phyloP scores from a whole-genome alignment of 805 yeast genomes.

The Phaffomyces antillensis region DNA sequence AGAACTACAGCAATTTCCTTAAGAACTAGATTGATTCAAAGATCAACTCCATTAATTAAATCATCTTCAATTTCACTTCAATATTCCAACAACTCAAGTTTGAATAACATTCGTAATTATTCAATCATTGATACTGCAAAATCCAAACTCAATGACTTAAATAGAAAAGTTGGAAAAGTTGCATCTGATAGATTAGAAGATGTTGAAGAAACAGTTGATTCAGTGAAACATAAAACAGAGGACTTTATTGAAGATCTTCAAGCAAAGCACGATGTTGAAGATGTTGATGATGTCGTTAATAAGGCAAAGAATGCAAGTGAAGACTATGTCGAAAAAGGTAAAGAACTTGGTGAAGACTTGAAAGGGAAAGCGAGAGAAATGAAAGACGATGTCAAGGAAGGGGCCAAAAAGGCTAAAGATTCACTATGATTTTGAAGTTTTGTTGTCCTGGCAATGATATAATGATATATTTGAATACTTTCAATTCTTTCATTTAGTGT shows the following conservation, averaged over 20 bases:
- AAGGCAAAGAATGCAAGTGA: background rate
- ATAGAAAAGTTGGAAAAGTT: conserved; percentile 19
- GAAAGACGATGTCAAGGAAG: conserved; percentile 4
- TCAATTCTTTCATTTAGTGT: too few relatives aligned
- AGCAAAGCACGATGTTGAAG: conserved; percentile 2
- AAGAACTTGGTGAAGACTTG: background rate
- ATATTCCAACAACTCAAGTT: background rate
- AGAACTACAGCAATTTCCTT: too few relatives aligned
- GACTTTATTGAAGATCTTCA: background rate
- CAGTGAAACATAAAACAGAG: conserved; percentile 7
- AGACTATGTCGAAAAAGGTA: conserved; percentile 2
- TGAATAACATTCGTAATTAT: conserved; percentile 7
- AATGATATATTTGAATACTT: too few relatives aligned
- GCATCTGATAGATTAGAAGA: conserved; percentile 17
- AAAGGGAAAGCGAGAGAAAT: conserved; percentile 4
- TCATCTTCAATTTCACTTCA: background rate
- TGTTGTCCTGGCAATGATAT: too few relatives aligned
- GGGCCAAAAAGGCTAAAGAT: background rate
- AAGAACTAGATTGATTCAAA: too few relatives aligned
- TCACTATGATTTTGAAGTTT: background rate
- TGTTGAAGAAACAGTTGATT: conserved; percentile 12
- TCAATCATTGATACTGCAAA: conserved; percentile 19
- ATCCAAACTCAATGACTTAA: conserved; percentile 16
- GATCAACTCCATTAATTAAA: too few relatives aligned
- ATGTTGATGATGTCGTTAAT: conserved; percentile 1